Evolutionary conservation across 2,329 filamentous ascomycete species (phyloP), one percentile per base, ranked within the genome.

Genomic region (Sporothrix globosa): DNA sequence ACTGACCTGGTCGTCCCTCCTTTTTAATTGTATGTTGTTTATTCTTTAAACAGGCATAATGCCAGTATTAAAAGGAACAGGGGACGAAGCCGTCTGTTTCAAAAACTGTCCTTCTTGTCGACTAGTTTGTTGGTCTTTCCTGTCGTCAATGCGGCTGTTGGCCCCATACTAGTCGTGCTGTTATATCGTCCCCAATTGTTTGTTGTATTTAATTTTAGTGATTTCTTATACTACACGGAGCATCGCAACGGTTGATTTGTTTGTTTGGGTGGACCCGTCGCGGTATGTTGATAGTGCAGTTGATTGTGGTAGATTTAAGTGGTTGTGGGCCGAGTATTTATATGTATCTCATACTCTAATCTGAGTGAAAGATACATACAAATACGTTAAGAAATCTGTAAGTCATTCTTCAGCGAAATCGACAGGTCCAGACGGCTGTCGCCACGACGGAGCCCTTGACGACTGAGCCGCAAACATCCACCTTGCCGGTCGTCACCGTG

Each of bases 391-490:
- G 9, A 1, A n/a, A 19, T 24, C 39, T 63, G 58, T 63, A 44
- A 61, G 34, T 61, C 52, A 4, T 44, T 24, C 58, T 17, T 61
- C 41, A 19, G 48, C 39, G 14, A 44, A 21, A 14, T 24, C 58
- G 58, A 44, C 60, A n/a, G 52, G 61, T 24, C 34, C 44, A n/a
- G 14, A 46, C 44, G 61, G 60, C 44, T 65, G 61, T 65, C 61
- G 27, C 61, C 39, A n/a, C 61, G 44, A 34, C 44, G 44, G 61
- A 34, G 17, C 41, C 61, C 44, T 50, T 48, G 61, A 17, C 27
- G 44, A 65, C 44, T 13, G 13, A 1, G 46, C 9, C 61, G 17
- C 24, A 34, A 30, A 34, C 41, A 65, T 50, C 2, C n/a, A 27
- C 58, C 39, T 27, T n/a, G 39, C 39, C 39, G n/a, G 39, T 46